Conservation (phyloP, 495 filamentous ascomycete species). For the Podospora bellae-mahoneyi region DNA sequence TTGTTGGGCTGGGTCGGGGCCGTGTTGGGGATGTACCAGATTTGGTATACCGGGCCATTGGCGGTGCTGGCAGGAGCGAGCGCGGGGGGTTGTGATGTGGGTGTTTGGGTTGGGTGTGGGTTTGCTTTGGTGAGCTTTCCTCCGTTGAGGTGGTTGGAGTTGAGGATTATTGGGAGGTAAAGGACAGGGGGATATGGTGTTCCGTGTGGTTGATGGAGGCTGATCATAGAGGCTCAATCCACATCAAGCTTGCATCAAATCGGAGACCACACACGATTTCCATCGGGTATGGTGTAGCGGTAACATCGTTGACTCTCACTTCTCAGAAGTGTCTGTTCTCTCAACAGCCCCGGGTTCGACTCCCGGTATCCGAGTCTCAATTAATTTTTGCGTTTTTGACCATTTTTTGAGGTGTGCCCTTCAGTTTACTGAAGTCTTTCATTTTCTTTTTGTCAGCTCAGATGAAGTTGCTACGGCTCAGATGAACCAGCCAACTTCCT, state of each 20-base stretch:
- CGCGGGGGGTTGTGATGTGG: constrained; percentile 34
- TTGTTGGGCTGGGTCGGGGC: constrained; percentile 64
- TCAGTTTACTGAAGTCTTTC: neutral
- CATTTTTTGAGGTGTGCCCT: neutral
- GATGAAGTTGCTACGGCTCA: neutral
- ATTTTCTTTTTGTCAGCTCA: neutral
- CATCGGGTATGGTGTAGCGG: constrained; percentile 6
- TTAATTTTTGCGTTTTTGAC: constrained; percentile 2
- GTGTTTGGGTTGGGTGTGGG: constrained; percentile 48
- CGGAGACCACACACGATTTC: neutral
- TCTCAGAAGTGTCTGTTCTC: constrained; percentile 8
- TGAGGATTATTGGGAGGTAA: constrained; percentile 41
- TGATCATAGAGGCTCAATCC: too few species aligned
- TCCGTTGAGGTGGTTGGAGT: constrained; percentile 46
- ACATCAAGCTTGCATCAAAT: neutral
- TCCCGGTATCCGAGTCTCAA: constrained; percentile 6
- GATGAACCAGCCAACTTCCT: neutral
- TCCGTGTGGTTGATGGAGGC: too few species aligned
- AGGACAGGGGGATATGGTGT: neutral
- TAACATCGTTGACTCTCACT: constrained; percentile 9
- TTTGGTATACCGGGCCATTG: constrained; percentile 62
- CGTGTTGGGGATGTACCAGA: constrained; percentile 62
- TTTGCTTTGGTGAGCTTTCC: constrained; percentile 49
- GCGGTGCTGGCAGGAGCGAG: constrained; percentile 32
- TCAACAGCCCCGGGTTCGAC: constrained; percentile 8